Percentiles rank a stretch among this genome's conserved stretches.
phyloP scores from a whole-genome alignment of 805 yeast species.

The Deakozyma indianensis region DNA sequence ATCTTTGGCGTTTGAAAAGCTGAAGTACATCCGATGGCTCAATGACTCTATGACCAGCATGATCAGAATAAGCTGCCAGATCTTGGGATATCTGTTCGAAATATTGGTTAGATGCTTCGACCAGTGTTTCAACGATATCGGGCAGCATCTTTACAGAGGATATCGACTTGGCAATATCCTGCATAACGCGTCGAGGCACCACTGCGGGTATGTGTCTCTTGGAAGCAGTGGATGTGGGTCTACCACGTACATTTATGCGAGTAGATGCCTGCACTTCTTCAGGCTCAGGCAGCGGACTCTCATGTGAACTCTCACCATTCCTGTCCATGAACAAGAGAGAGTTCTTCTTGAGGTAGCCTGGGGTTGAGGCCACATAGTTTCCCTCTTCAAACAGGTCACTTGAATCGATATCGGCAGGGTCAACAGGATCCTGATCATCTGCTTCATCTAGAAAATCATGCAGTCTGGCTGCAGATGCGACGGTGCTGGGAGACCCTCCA shows the following conservation, averaged over 20 bases:
- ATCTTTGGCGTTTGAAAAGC: slow-evolving; percentile 20
- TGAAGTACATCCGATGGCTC: slow-evolving; percentile 16
- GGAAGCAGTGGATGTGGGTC: background rate
- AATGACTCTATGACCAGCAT: slow-evolving; percentile 18
- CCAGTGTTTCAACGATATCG: slow-evolving; percentile 14
- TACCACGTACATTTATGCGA: background rate
- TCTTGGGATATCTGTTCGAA: slow-evolving; percentile 18
- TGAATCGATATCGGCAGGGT: slow-evolving; percentile 20
- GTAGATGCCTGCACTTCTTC: background rate
- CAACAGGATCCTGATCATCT: slow-evolving; percentile 18
- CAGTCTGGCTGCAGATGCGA: background rate
- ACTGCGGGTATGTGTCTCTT: background rate
- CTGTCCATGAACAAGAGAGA: background rate
- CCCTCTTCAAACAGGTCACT: slow-evolving; percentile 21
- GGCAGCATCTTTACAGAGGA: slow-evolving; percentile 5
- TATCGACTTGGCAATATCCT: slow-evolving; percentile 7
- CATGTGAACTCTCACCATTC: background rate
- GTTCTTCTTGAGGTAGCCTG: background rate
- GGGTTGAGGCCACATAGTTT: slow-evolving; percentile 18
- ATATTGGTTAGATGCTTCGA: slow-evolving; percentile 16
- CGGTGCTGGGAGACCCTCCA: background rate
- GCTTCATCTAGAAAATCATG: background rate
- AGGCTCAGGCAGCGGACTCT: background rate
- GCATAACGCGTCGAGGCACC: slow-evolving; percentile 4
- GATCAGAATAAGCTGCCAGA: slow-evolving; percentile 20